Evolutionary conservation across 2,329 filamentous ascomycete species (phyloP).

Genomic region (Epichloe bromicola): DNA sequence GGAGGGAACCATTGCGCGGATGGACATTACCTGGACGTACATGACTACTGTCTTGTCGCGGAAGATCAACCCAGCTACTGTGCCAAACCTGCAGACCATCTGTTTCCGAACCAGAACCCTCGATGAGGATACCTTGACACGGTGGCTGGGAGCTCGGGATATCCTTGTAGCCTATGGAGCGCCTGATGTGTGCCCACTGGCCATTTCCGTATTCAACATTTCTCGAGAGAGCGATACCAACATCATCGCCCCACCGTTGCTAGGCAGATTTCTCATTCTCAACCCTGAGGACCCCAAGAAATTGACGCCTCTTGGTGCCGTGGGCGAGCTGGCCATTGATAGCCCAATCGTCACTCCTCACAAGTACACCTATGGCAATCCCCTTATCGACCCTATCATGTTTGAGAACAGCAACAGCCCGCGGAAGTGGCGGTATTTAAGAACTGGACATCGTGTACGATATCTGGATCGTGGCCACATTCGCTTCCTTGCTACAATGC

Average conservation of each 20-base stretch:
- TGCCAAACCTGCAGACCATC: constrained; percentile 26
- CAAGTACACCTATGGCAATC: constrained; percentile 19
- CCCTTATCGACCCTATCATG: constrained; percentile 15
- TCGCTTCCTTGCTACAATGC: constrained; percentile 31
- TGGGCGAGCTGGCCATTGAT: constrained; percentile 48
- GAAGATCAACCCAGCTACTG: constrained; percentile 22
- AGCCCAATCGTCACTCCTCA: constrained; percentile 27
- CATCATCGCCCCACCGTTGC: constrained; percentile 34
- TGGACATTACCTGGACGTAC: constrained; percentile 38
- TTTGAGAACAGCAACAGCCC: constrained; percentile 12
- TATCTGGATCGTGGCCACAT: constrained; percentile 35
- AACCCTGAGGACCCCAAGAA: constrained; percentile 36
- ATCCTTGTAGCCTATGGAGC: constrained; percentile 39
- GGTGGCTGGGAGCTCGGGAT: constrained; percentile 32
- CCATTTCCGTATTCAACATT: constrained; percentile 34
- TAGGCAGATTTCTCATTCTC: constrained; percentile 39
- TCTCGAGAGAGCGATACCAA: constrained; percentile 22
- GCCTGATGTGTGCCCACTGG: constrained; percentile 37
- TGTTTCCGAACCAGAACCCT: constrained; percentile 37
- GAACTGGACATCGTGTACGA: constrained; percentile 37
- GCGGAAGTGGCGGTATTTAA: constrained; percentile 27
- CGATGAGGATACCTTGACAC: constrained; percentile 33
- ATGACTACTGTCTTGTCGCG: constrained; percentile 47
- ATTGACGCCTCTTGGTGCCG: constrained; percentile 38
- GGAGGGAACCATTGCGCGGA: constrained; percentile 33